phyloP scores from a whole-genome alignment of 345 rosid genomes.

The Clausena lansium region DNA sequence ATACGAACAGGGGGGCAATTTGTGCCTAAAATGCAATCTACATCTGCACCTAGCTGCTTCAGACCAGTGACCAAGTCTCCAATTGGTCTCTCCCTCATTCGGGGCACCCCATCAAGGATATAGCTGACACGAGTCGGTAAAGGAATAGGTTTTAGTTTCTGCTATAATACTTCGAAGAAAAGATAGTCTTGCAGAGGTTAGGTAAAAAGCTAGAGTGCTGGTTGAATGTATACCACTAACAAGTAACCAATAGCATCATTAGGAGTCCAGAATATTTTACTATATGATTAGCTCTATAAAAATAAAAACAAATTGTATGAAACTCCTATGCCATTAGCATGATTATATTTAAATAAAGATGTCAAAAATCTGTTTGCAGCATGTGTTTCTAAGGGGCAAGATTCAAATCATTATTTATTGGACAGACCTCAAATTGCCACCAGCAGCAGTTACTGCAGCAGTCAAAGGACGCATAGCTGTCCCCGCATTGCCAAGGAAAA shows the following conservation, averaged over 20 bases:
- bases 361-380: not conserved
- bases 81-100: slow-evolving; percentile 98
- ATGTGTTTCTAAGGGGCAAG: not conserved
- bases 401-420: not conserved
- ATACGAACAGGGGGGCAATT: slow-evolving; percentile 87
- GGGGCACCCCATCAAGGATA: slow-evolving; percentile 87
- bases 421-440: slow-evolving; percentile 78
- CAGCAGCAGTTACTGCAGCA: slow-evolving; percentile 87
- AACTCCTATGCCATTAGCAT: not conserved
- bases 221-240: not conserved
- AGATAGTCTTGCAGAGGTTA: not conserved
- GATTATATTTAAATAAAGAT: not conserved
- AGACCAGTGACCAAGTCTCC: slow-evolving; percentile 87
- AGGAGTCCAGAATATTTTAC: not conserved
- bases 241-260: not conserved
- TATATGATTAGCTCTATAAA: not conserved
- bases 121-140: slow-evolving; percentile 46
- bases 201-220: not conserved
- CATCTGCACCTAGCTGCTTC: slow-evolving; percentile 92
- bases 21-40: slow-evolving; percentile 67
- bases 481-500: slow-evolving; percentile 96
- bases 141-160: not conserved
- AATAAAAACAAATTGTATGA: not conserved
- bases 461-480: slow-evolving; percentile 98
- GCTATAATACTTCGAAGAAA: not conserved